Percentiles rank a stretch among this genome's conserved stretches.
These are phyloP conservation scores for Lentinus tigrinus DNA, from an alignment of 768 basidiomycete genomes.

Conservation along the genomic window DNA sequence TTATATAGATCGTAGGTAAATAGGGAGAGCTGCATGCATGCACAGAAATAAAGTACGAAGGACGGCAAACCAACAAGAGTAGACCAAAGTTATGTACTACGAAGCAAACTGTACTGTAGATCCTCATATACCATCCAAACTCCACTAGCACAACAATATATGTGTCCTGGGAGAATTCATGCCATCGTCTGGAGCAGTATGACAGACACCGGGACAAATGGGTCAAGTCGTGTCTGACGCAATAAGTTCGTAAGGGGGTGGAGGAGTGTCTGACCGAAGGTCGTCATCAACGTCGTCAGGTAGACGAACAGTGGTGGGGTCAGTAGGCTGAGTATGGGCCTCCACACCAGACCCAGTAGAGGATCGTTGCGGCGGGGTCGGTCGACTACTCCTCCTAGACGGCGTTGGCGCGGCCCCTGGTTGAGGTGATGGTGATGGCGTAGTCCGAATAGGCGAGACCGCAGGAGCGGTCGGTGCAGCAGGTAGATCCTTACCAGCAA, in stretches of 20 bases:
- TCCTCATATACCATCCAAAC: too few species aligned
- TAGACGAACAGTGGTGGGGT: constrained; percentile 1
- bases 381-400: too few species aligned
- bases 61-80: too few species aligned
- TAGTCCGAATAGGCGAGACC: neutral
- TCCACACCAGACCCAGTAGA: neutral
- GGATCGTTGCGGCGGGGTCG: neutral
- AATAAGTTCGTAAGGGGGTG: constrained; percentile 20
- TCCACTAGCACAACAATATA: too few species aligned
- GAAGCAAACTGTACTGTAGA: too few species aligned
- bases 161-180: too few species aligned
- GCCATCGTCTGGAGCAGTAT: too few species aligned
- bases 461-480: constrained; percentile 20
- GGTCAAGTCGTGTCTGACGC: constrained; percentile 3
- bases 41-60: too few species aligned
- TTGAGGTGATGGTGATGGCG: constrained; percentile 28
- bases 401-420: neutral
- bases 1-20: neutral
- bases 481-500: constrained; percentile 77
- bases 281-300: constrained; percentile 13
- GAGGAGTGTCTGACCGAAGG: constrained; percentile 14
- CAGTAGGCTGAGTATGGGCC: neutral
- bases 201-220: too few species aligned
- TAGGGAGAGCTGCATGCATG: neutral
- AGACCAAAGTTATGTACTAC: too few species aligned